Conservation (phyloP, 1,139 yeast genomes). For the Protomyces gravidus region DNA sequence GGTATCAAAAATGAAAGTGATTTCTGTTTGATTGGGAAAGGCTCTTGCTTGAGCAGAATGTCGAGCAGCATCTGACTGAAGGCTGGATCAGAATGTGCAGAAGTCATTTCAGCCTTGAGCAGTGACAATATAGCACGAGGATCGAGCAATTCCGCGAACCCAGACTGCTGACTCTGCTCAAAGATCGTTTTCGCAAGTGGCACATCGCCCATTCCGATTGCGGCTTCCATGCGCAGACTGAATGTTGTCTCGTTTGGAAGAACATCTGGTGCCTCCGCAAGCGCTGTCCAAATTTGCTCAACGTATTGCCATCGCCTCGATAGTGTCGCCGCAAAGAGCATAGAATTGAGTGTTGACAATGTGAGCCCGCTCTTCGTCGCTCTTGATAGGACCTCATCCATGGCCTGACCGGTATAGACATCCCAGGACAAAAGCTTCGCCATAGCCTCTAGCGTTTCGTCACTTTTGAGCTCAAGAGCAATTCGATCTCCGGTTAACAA, state of each 20-base stretch:
- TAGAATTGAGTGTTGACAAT: constrained; percentile 10
- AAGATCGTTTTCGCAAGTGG: constrained; percentile 5
- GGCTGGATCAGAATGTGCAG: not conserved
- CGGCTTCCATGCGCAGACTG: constrained; percentile 15
- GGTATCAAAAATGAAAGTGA: constrained; percentile 14
- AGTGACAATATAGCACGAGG: constrained; percentile 10
- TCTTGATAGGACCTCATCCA: constrained; percentile 1
- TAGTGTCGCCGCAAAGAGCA: constrained; percentile 14
- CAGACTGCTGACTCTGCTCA: constrained; percentile 7
- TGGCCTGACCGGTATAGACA: constrained; percentile 6
- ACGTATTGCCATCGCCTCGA: constrained; percentile 7
- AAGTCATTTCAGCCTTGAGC: constrained; percentile 7
- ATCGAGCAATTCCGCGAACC: constrained; percentile 22
- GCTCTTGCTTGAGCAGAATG: constrained; percentile 7
- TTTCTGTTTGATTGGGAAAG: constrained; percentile 14
- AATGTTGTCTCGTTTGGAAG: constrained; percentile 10
- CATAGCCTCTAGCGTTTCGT: constrained; percentile 3
- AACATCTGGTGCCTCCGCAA: not conserved
- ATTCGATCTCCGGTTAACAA: not conserved
- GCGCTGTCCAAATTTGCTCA: constrained; percentile 14
- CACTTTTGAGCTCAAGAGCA: not conserved
- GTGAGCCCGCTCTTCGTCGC: not conserved
- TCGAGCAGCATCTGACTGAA: constrained; percentile 1
- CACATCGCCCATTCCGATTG: constrained; percentile 1
- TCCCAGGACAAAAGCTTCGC: constrained; percentile 11